Conservation (phyloP, 2,329 filamentous ascomycete genomes). For the Colletotrichum lini region DNA sequence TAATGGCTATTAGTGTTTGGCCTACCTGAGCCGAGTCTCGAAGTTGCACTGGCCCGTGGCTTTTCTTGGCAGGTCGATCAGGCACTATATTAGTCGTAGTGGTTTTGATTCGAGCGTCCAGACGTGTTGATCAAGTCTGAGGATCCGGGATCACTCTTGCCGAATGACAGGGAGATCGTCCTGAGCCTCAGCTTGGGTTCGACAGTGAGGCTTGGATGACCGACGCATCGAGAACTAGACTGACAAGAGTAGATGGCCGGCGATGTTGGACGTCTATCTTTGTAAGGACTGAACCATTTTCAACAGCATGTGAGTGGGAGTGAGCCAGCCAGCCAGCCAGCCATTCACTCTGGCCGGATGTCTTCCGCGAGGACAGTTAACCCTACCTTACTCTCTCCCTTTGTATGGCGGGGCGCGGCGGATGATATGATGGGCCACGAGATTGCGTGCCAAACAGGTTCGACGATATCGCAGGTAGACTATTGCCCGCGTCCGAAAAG, state of each 20-base stretch:
- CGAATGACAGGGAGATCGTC: slow-evolving; percentile 31
- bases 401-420: slow-evolving; percentile 18
- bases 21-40: slow-evolving; percentile 17
- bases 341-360: slow-evolving; percentile 29
- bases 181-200: slow-evolving; percentile 35
- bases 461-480: slow-evolving; percentile 11
- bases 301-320: slow-evolving; percentile 6
- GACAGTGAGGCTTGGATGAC: not conserved
- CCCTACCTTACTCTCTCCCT: not conserved
- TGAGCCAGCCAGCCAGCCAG: not conserved
- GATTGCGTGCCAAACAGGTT: slow-evolving; percentile 11
- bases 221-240: too few species aligned
- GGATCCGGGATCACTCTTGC: slow-evolving; percentile 33
- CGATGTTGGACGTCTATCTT: not conserved
- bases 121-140: slow-evolving; percentile 29
- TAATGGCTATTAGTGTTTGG: not conserved
- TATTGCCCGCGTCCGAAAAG: slow-evolving; percentile 18
- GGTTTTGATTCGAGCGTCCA: slow-evolving; percentile 11
- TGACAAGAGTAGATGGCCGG: too few species aligned
- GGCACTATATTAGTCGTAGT: not conserved
- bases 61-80: slow-evolving; percentile 24
- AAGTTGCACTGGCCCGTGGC: slow-evolving; percentile 26
- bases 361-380: slow-evolving; percentile 30
- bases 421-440: slow-evolving; percentile 11
- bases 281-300: slow-evolving; percentile 37